Percentiles rank a stretch among this genome's conserved stretches.
phyloP scores from a whole-genome alignment of 139 green algal genomes.

The Chlamydomonas sphaeroides region DNA sequence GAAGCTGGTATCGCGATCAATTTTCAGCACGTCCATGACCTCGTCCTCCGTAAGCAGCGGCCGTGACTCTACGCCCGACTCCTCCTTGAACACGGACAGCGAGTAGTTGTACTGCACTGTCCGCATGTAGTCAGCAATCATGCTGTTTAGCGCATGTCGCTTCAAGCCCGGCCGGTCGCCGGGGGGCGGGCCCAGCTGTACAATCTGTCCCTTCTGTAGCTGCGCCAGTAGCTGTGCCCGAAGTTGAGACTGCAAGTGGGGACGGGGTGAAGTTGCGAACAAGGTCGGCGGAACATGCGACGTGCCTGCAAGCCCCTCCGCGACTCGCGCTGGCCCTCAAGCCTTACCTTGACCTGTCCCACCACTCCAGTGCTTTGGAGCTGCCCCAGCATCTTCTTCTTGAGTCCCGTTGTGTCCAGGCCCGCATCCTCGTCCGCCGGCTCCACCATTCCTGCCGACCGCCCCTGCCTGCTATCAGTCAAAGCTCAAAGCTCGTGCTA shows the following conservation, averaged over 20 bases:
- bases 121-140: constrained; percentile 66
- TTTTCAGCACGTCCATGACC: constrained; percentile 45
- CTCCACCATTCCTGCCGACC: constrained; percentile 23
- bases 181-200: constrained; percentile 24
- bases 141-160: constrained; percentile 51
- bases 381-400: constrained; percentile 54
- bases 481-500: no score
- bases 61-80: constrained; percentile 43
- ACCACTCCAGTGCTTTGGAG: constrained; percentile 55
- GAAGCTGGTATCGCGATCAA: constrained; percentile 33
- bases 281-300: not conserved
- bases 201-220: constrained; percentile 49
- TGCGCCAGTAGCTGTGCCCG: constrained; percentile 58
- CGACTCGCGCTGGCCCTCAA: no score
- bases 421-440: not conserved
- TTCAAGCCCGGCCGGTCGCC: constrained; percentile 46
- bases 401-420: constrained; percentile 46
- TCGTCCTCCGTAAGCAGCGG: constrained; percentile 44
- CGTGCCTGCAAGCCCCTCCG: no score
- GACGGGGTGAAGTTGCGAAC: not conserved
- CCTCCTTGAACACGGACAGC: constrained; percentile 65
- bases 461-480: no score
- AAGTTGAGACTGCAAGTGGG: constrained; percentile 48
- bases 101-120: constrained; percentile 54
- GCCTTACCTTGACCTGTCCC: constrained; percentile 55